Conservation (phyloP, 305 asterid genomes). For the Fraxinus platypoda region DNA sequence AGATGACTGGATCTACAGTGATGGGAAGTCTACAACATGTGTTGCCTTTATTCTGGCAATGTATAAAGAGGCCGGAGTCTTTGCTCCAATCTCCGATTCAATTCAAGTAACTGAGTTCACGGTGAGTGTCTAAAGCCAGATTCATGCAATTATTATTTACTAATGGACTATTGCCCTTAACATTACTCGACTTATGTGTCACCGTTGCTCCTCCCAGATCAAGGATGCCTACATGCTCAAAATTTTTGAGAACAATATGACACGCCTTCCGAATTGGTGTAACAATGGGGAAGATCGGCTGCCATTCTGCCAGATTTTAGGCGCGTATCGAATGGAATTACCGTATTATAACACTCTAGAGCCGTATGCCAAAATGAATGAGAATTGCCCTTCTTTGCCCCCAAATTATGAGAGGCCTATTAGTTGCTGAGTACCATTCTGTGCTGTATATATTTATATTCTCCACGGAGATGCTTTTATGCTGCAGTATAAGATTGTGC, state of each 20-base stretch:
- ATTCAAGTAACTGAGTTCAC: conserved; percentile 98
- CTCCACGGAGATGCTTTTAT: conserved; percentile 1
- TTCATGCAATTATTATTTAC: not conserved
- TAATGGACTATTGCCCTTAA: not conserved
- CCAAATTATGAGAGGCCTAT: conserved; percentile 80
- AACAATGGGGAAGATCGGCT: conserved; percentile 53
- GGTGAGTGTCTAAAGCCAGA: conserved; percentile 42
- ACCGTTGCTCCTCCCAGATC: conserved; percentile 49
- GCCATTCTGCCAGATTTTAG: conserved; percentile 94
- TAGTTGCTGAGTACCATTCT: conserved; percentile 42
- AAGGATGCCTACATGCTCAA: conserved; percentile 94
- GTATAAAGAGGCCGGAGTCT: conserved; percentile 95
- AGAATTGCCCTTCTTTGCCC: conserved; percentile 92
- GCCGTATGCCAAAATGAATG: conserved; percentile 91
- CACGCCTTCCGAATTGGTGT: conserved; percentile 90
- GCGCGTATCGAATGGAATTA: conserved; percentile 85
- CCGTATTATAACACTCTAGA: conserved; percentile 80
- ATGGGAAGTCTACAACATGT: conserved; percentile 95
- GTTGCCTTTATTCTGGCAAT: conserved; percentile 92
- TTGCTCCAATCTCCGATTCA: conserved; percentile 68
- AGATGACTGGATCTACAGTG: conserved; percentile 98
- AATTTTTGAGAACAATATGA: conserved; percentile 66
- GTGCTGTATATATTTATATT: conserved; percentile 11
- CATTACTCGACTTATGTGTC: not conserved
- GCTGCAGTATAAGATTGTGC: conserved; percentile 28